These are phyloP conservation scores for Polychaeton citri DNA, from an alignment of 2,329 filamentous ascomycete genomes.

Conservation along the genomic window DNA sequence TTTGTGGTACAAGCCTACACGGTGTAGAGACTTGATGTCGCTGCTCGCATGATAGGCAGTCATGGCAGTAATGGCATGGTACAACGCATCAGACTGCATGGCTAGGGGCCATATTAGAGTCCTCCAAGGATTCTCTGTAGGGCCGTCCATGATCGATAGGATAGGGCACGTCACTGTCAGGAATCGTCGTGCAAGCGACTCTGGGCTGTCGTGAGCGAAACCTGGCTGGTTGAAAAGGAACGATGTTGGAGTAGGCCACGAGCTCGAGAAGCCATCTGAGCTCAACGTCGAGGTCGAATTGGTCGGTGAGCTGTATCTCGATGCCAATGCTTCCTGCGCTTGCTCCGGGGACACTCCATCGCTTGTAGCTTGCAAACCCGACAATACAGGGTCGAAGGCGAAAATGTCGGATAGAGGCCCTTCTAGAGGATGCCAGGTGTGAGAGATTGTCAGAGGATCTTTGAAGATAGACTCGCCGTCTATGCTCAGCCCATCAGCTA, in stretches of 20 bases:
- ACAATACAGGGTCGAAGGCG: neutral
- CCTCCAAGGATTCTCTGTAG: slow-evolving; percentile 58
- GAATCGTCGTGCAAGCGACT: slow-evolving; percentile 50
- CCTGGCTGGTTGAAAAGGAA: slow-evolving; percentile 18
- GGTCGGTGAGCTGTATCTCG: neutral
- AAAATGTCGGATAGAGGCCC: neutral
- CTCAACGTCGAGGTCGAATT: neutral
- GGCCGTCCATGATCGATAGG: slow-evolving; percentile 56
- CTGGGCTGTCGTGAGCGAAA: slow-evolving; percentile 30
- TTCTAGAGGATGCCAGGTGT: neutral
- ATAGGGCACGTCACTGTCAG: slow-evolving; percentile 56
- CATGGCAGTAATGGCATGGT: slow-evolving; percentile 55
- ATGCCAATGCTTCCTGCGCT: neutral
- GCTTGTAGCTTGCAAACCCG: neutral
- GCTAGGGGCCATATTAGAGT: slow-evolving; percentile 58
- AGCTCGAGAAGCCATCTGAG: slow-evolving; percentile 1
- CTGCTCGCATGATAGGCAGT: slow-evolving; percentile 55
- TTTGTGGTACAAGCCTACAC: slow-evolving; percentile 57
- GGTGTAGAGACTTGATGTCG: slow-evolving; percentile 42
- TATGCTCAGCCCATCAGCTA: neutral
- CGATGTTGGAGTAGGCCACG: slow-evolving; percentile 1
- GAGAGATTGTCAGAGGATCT: neutral
- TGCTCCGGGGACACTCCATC: neutral
- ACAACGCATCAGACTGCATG: slow-evolving; percentile 49
- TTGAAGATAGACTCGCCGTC: neutral